Evolutionary conservation across 768 basidiomycete genomes (phyloP), one percentile per base, ranked within the genome.

Genomic region (Mycena epipterygia): DNA sequence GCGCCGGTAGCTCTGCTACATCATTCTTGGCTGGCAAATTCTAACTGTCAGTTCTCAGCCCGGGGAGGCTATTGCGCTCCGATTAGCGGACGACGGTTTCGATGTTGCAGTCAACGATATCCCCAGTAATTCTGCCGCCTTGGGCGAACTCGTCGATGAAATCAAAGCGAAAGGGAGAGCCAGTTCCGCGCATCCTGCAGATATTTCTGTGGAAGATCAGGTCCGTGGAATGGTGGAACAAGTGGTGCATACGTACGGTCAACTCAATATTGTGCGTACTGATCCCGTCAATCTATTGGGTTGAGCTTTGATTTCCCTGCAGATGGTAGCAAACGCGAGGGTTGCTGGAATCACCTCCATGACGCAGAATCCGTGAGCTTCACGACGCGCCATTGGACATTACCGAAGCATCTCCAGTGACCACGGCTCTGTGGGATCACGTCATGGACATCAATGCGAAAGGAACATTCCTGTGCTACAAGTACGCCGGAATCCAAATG

Each of bases 21-120:
- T 9, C 11, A 27, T 16, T 16, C 16, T 8, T 35, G 13, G 35
- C 8, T 37, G 23, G 14, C 8, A 14, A 6, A 37, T 37, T 37
- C 42, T 44, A 17, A 44, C 42, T 7, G 19, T 19, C 17, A 21
- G 17, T 44, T 21, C 9, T 44, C 78, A 19, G 81, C 79, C 3
- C 83, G 81, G 51, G 86, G 86, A 79, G 27, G 81, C 81, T 55
- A 83, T 85, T 32, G 82, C 84, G 17, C 74, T 81, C 14, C 79
- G 84, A 5, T 81, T 87, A 29, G 84, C 85, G 23, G 55, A 74
- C 17, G 85, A 83, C 61, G 84, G 85, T 17, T 81, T 83, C 65
- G 80, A 83, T 62, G 75, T 86, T 35, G 80, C 79, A 25, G 71
- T 85, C 64, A 85, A 83, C 21, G 86, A 84, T 60, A 74, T 83